Percentiles rank a stretch among this genome's conserved stretches.
phyloP scores from a whole-genome alignment of 2,329 filamentous ascomycete genomes.

The Alternaria hordeiaustralica region DNA sequence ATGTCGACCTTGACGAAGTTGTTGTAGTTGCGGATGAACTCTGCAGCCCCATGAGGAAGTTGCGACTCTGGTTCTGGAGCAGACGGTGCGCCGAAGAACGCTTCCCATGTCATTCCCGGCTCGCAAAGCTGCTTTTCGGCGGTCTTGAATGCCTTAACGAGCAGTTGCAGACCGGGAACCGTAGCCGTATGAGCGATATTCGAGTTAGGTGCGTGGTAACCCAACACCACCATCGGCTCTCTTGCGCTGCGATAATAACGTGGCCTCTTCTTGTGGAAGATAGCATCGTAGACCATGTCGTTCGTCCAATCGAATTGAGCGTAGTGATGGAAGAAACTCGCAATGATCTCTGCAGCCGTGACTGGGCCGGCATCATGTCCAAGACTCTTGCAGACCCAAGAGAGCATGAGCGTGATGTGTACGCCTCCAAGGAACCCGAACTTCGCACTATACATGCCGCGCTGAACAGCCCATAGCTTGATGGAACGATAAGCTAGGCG shows the following conservation, averaged over 20 bases:
- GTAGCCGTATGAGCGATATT: conserved; percentile 66
- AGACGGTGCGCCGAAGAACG: conserved; percentile 25
- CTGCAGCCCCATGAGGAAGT: conserved; percentile 20
- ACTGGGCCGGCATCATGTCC: conserved; percentile 36
- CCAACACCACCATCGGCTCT: conserved; percentile 69
- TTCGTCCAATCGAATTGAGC: conserved; percentile 65
- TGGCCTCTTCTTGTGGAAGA: conserved; percentile 54
- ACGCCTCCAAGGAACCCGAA: conserved; percentile 72
- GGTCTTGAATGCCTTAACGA: conserved; percentile 60
- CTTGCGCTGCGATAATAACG: conserved; percentile 62
- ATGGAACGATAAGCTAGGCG: conserved; percentile 65
- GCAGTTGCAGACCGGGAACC: conserved; percentile 57
- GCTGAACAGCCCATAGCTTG: conserved; percentile 66
- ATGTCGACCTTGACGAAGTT: conserved; percentile 67
- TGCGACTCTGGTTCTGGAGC: not conserved
- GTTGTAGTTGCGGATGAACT: conserved; percentile 61
- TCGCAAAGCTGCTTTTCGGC: conserved; percentile 52
- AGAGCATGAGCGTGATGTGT: conserved; percentile 68
- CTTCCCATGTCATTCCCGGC: conserved; percentile 36
- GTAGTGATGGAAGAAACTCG: conserved; percentile 70
- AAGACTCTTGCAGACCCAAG: conserved; percentile 63
- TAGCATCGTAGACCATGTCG: conserved; percentile 64
- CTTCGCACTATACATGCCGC: conserved; percentile 68
- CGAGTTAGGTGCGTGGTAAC: conserved; percentile 66
- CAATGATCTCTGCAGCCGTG: conserved; percentile 60